phyloP scores from a whole-genome alignment of 345 rosid genomes.

The Brassica nigra region DNA sequence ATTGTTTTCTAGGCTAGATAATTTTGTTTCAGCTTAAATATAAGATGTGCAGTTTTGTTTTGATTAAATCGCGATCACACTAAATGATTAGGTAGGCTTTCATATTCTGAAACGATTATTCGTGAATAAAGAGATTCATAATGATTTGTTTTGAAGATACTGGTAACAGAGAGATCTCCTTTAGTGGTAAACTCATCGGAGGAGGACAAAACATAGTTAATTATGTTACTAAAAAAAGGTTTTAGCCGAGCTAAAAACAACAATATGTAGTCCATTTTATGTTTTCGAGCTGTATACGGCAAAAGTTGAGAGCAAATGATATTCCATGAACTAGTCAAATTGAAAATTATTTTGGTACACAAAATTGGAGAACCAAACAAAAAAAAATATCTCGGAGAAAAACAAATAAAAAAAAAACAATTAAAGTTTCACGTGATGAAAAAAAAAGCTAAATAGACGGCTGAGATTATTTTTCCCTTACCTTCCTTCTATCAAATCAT shows the following conservation, averaged over 20 bases:
- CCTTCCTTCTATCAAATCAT: background rate
- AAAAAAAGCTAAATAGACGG: constrained; percentile 21
- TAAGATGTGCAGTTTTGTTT: background rate
- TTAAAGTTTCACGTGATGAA: constrained; percentile 24
- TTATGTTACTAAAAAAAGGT: background rate
- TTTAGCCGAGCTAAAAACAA: background rate
- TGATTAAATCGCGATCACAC: background rate
- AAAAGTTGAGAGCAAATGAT: background rate
- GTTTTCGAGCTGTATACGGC: background rate
- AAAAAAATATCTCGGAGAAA: background rate
- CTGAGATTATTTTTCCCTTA: background rate
- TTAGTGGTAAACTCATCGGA: background rate
- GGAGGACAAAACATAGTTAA: background rate
- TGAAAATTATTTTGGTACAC: constrained; percentile 26
- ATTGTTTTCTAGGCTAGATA: too few relatives aligned
- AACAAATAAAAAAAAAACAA: background rate
- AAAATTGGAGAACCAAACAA: background rate
- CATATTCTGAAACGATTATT: background rate
- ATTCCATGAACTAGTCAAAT: constrained; percentile 21
- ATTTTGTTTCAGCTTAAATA: too few relatives aligned
- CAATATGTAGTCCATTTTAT: background rate
- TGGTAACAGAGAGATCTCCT: background rate
- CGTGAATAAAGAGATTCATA: background rate
- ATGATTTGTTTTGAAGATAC: background rate
- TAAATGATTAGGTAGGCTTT: background rate